Conservation (phyloP, 1,284 basidiomycete genomes). For the Rhodotorula sp. region DNA sequence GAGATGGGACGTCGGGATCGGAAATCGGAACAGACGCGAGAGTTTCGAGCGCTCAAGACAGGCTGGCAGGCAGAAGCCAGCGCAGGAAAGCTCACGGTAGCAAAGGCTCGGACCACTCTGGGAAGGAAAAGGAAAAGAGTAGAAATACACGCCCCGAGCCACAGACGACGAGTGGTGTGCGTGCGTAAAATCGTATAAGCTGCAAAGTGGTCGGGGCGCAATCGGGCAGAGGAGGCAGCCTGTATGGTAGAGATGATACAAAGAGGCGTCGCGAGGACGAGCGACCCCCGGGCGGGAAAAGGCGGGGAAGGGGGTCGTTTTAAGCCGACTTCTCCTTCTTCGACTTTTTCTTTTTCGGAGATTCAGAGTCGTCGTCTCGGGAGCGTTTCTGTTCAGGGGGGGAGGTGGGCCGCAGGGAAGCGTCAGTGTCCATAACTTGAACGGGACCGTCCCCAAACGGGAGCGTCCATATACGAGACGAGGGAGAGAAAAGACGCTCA, state of each 20-base stretch:
- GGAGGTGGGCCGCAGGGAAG: conserved; percentile 51
- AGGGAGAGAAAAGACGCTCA: not conserved
- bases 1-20: too few relatives aligned
- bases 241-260: not conserved
- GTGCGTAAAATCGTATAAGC: too few relatives aligned
- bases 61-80: too few relatives aligned
- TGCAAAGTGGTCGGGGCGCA: too few relatives aligned
- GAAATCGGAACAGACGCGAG: too few relatives aligned
- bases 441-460: not conserved
- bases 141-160: too few relatives aligned
- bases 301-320: not conserved
- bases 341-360: conserved; percentile 22
- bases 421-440: not conserved
- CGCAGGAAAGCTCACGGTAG: too few relatives aligned
- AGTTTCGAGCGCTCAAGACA: too few relatives aligned
- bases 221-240: too few relatives aligned
- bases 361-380: conserved; percentile 24
- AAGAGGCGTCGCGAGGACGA: not conserved
- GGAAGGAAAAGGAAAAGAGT: too few relatives aligned
- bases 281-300: not conserved
- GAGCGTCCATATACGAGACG: not conserved
- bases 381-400: conserved; percentile 54
- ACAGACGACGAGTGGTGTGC: too few relatives aligned
- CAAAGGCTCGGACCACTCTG: too few relatives aligned
- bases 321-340: conserved; percentile 10